Conservation (phyloP, 129 eudicot genomes). For the Saussurea involucrata region DNA sequence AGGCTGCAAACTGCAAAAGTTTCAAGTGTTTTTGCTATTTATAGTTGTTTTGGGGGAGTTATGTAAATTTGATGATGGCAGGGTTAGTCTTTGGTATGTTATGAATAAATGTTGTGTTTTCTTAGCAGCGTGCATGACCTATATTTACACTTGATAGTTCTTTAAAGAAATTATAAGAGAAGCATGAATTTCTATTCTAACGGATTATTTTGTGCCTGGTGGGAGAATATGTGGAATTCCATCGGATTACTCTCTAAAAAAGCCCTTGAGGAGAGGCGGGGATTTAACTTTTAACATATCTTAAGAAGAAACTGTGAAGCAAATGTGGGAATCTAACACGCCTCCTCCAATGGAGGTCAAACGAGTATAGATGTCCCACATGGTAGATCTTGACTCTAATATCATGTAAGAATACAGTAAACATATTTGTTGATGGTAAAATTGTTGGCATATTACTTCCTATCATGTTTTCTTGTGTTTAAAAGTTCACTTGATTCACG, state of each 20-base stretch:
- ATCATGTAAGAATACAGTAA: neutral
- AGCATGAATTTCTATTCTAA: neutral
- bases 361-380: neutral
- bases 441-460: neutral
- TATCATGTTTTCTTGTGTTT: too few relatives aligned
- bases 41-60: neutral
- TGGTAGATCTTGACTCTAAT: neutral
- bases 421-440: neutral
- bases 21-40: neutral
- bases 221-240: neutral
- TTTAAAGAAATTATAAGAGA: neutral
- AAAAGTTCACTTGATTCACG: too few relatives aligned
- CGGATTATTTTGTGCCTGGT: neutral
- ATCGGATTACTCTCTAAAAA: neutral
- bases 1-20: neutral
- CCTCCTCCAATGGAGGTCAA: too few relatives aligned
- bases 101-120: neutral
- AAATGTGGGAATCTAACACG: too few relatives aligned
- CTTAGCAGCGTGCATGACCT: neutral
- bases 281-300: too few relatives aligned
- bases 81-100: constrained; percentile 11
- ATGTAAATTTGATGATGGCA: neutral
- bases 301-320: too few relatives aligned
- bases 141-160: neutral
- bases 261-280: neutral